Base-by-base conservation (phyloP, 371 early-diverging fungal species). In the Massospora cicadina region DNA sequence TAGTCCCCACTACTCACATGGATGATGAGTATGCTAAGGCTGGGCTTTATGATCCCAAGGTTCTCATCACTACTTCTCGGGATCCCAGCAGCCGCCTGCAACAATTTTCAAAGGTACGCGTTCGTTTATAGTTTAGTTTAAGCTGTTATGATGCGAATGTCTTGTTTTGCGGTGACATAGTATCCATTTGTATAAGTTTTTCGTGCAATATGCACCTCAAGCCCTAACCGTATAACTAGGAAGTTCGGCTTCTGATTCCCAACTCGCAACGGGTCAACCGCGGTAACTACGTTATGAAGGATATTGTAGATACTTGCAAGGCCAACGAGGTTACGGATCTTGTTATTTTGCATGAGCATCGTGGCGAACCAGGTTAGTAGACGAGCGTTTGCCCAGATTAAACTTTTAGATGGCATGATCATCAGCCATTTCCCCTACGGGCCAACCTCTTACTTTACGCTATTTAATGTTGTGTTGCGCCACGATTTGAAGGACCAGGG, bases 351-450 rank as follows among this genome's bases (percentile, higher is more conserved):
- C 95, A 97, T 72, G 99, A 99, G 75, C 91, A 90, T 70, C 87
- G 98, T 71, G 99, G 99, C 28, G 87, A 93, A 75, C 99, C 98
- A 28, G 87, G 87, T 87, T 75, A 68, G 63, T 33, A 25, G 26
- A 3, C 30, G 54, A n/a, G n/a, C n/a, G n/a, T n/a, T n/a, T n/a
- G n/a, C n/a, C n/a, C n/a, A n/a, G n/a, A n/a, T n/a, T n/a, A n/a
- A n/a, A n/a, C 32, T 0, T 13, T 33, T 70, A 80, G 95, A 96
- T 75, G 91, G 96, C 65, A 83, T 99, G 82, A 85, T 95, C 54
- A 75, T 99, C 24, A 88, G 85, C 68, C 98, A 98, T 72, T 91
- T 97, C 69, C 99, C 99, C 29, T 93, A 95, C 75, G 99, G 99
- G 17, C 98, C 98, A 3, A 99, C 99, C 0, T 90, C 93, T 31